phyloP scores from a whole-genome alignment of 225 moss, liverwort and hornwort species.

The Sphagnum tenellum region DNA sequence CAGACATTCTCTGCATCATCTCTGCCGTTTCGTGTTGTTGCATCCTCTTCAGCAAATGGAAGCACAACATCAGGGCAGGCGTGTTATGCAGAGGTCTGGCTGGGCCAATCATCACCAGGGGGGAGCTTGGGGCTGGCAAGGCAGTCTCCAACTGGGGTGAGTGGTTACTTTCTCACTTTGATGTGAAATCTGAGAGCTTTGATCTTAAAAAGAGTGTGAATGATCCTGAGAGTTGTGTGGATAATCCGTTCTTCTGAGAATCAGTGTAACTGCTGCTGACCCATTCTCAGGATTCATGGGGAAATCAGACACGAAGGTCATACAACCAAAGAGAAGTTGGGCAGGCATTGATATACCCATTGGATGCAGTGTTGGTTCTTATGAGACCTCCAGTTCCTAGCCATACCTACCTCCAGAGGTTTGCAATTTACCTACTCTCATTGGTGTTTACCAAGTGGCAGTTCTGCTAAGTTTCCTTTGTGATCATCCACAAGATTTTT shows the following conservation, averaged over 20 bases:
- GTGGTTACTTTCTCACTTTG: neutral
- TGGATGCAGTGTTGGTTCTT: conserved; percentile 90
- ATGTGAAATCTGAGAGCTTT: no score
- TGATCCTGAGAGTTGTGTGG: no score
- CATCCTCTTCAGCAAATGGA: conserved; percentile 49
- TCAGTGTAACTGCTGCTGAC: neutral
- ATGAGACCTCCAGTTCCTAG: conserved; percentile 70
- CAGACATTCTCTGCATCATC: conserved; percentile 92
- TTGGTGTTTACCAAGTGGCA: neutral
- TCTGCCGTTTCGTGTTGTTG: conserved; percentile 87
- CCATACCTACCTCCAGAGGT: conserved; percentile 77
- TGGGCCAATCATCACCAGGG: conserved; percentile 40
- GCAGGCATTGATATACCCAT: conserved; percentile 75
- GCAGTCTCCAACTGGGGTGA: conserved; percentile 17
- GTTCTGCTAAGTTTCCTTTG: no score
- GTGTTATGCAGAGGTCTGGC: conserved; percentile 69
- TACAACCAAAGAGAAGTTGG: conserved; percentile 29
- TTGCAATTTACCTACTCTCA: neutral
- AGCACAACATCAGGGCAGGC: conserved; percentile 51
- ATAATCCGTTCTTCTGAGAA: neutral
- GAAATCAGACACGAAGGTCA: conserved; percentile 9
- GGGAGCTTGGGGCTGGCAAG: conserved; percentile 28
- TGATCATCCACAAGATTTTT: no score
- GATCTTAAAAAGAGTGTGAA: no score
- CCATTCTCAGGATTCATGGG: conserved; percentile 16